phyloP scores from a whole-genome alignment of 192 early-diverging fungal genomes.

The Phycomyces blakesleeanus region DNA sequence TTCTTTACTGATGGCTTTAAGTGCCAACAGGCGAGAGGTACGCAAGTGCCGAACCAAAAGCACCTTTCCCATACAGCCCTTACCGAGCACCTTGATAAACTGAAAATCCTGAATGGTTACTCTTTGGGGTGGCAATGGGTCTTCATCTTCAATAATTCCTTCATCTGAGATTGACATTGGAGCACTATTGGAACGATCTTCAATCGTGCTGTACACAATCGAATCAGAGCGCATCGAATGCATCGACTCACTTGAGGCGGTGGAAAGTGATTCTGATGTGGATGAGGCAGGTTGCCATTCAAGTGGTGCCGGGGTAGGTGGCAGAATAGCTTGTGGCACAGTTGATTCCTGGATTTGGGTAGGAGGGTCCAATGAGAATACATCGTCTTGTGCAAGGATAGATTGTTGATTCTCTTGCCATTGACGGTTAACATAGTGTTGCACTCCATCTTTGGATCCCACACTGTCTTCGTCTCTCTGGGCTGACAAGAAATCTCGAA shows the following conservation, averaged over 20 bases:
- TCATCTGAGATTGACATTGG: neutral
- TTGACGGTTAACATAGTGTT: slow-evolving; percentile 7
- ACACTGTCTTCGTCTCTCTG: slow-evolving; percentile 44
- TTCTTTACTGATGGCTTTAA: slow-evolving; percentile 54
- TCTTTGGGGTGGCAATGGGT: slow-evolving; percentile 11
- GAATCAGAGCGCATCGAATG: neutral
- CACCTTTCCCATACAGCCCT: slow-evolving; percentile 6
- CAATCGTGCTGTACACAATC: neutral
- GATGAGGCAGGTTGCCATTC: too few species aligned
- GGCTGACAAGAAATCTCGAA: slow-evolving; percentile 44
- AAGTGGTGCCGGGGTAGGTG: too few species aligned
- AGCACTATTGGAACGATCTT: neutral
- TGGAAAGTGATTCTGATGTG: neutral
- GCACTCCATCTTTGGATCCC: slow-evolving; percentile 7
- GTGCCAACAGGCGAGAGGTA: slow-evolving; percentile 34
- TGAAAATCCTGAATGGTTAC: slow-evolving; percentile 45
- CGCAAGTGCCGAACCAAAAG: slow-evolving; percentile 11
- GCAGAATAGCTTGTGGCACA: too few species aligned
- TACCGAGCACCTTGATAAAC: slow-evolving; percentile 50
- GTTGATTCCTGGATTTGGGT: too few species aligned
- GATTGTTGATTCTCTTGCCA: neutral
- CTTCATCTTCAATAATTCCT: neutral
- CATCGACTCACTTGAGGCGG: too few species aligned
- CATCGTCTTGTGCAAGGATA: neutral
- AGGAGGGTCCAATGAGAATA: too few species aligned